Evolutionary conservation across 345 rosid genomes (phyloP).

Genomic region (Arabidopsis suecica): DNA sequence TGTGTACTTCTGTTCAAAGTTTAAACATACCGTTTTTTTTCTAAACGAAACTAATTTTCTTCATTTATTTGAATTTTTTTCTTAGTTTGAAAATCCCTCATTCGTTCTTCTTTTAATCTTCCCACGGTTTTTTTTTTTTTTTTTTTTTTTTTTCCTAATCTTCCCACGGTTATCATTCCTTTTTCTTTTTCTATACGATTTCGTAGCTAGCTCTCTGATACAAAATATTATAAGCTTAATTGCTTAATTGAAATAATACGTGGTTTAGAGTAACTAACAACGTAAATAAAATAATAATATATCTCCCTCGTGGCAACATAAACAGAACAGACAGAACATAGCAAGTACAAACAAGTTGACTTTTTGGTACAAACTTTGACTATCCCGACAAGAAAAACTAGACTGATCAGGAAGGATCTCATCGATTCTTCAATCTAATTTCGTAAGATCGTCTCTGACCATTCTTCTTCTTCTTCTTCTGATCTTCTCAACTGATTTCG

Average conservation of each 20-base stretch:
- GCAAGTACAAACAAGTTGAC: slow-evolving; percentile 27
- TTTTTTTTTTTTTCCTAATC: too few relatives aligned
- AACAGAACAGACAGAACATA: neutral
- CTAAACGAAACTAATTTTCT: too few relatives aligned
- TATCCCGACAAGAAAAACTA: slow-evolving; percentile 29
- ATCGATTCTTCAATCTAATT: neutral
- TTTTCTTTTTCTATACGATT: neutral
- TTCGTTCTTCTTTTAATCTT: neutral
- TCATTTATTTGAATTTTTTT: too few relatives aligned
- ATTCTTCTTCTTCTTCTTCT: slow-evolving; percentile 32
- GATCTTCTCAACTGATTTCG: neutral
- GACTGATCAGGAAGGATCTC: slow-evolving; percentile 12
- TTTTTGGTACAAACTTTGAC: slow-evolving; percentile 2
- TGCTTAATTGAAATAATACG: neutral
- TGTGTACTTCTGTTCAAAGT: too few relatives aligned
- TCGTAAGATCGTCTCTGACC: slow-evolving; percentile 26
- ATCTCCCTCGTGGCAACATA: slow-evolving; percentile 31
- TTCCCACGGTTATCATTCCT: neutral
- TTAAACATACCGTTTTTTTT: neutral
- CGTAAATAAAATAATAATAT: neutral
- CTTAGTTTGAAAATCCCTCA: neutral
- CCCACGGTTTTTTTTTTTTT: too few relatives aligned
- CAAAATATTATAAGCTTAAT: neutral
- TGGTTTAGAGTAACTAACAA: neutral
- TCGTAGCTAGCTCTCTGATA: neutral